Evolutionary conservation across 2,329 filamentous ascomycete species (phyloP).

Genomic region (Fusarium redolens): DNA sequence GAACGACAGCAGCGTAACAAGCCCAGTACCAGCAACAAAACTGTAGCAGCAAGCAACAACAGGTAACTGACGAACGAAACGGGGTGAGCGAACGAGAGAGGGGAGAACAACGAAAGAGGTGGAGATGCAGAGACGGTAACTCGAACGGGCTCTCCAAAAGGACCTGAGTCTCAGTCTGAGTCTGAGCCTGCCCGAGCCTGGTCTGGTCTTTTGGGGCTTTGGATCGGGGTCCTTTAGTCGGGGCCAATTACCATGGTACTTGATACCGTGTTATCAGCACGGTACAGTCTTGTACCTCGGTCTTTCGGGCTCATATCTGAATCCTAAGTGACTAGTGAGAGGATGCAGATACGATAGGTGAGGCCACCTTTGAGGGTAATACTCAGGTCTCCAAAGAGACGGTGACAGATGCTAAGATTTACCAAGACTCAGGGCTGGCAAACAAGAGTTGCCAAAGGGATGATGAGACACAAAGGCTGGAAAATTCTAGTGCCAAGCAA

Average conservation of each 20-base stretch:
- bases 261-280: constrained; percentile 34
- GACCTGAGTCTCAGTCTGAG: constrained; percentile 13
- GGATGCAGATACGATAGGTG: constrained; percentile 11
- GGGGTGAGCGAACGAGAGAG: constrained; percentile 18
- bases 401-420: constrained; percentile 24
- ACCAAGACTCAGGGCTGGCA: constrained; percentile 15
- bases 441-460: constrained; percentile 26
- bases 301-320: neutral
- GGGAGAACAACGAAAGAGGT: constrained; percentile 22
- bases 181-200: constrained; percentile 3
- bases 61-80: constrained; percentile 18
- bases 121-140: constrained; percentile 32
- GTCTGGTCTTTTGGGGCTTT: constrained; percentile 35
- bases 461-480: constrained; percentile 27
- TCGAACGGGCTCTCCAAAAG: constrained; percentile 36
- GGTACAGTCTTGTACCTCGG: constrained; percentile 23
- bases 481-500: constrained; percentile 26
- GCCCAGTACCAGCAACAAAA: neutral
- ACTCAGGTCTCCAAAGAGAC: constrained; percentile 6
- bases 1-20: neutral
- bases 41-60: neutral
- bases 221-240: constrained; percentile 21
- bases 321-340: constrained; percentile 1
- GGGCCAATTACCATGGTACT: neutral
- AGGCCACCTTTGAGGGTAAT: constrained; percentile 16